These are phyloP conservation scores for Fusarium sp. DNA, from an alignment of 2,329 filamentous ascomycete species.

Conservation along the genomic window DNA sequence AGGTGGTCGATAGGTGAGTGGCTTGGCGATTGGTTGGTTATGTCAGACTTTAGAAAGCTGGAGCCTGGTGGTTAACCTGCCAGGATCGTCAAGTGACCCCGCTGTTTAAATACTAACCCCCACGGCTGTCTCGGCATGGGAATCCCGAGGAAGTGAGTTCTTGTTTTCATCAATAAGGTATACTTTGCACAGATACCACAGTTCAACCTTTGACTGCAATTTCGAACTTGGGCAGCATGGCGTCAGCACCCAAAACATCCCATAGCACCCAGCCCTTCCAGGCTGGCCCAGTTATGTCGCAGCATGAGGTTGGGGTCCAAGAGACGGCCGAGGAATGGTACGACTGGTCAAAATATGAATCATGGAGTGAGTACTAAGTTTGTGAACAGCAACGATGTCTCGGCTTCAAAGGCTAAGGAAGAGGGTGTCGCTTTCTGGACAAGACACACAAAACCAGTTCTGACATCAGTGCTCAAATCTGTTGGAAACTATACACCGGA, in stretches of 20 bases:
- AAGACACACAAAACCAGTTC: conserved; percentile 18
- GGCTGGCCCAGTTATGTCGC: not conserved
- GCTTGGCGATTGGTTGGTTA: not conserved
- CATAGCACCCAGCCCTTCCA: not conserved
- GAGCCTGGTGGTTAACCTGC: not conserved
- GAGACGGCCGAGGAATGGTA: not conserved
- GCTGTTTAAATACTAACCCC: not conserved
- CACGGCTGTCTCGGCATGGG: not conserved
- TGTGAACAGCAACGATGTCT: not conserved
- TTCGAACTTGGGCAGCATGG: not conserved
- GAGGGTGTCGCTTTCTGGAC: conserved; percentile 27
- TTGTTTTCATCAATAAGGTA: too few relatives aligned
- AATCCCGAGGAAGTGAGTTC: not conserved
- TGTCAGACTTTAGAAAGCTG: not conserved
- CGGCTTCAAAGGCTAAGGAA: not conserved
- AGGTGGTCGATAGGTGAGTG: too few relatives aligned
- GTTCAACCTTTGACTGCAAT: fast-evolving
- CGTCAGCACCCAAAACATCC: not conserved
- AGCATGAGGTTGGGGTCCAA: not conserved
- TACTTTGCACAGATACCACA: too few relatives aligned
- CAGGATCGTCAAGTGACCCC: not conserved
- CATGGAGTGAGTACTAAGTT: not conserved
- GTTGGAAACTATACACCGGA: conserved; percentile 23
- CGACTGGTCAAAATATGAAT: not conserved
- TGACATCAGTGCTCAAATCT: conserved; percentile 16